Evolutionary conservation across 306 rosid species (phyloP).

Genomic region (Vigna nakashimae): DNA sequence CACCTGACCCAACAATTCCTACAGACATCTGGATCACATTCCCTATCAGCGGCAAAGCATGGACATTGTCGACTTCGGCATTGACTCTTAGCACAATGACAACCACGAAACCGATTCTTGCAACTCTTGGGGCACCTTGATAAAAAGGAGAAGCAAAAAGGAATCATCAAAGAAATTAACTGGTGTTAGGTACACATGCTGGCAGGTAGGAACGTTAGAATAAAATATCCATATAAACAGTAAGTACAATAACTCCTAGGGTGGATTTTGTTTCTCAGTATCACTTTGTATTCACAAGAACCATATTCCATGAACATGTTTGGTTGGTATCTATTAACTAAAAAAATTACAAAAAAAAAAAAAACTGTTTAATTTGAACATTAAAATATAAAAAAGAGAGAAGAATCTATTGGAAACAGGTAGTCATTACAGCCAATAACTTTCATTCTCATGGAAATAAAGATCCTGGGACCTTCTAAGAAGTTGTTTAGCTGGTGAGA

Average conservation of each 20-base stretch:
- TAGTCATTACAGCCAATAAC: no score
- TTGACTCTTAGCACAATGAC: slow-evolving; percentile 99
- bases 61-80: slow-evolving; percentile 98
- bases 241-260: slow-evolving; percentile 31
- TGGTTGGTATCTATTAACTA: no score
- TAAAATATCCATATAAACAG: slow-evolving; percentile 29
- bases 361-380: no score
- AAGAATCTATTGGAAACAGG: no score
- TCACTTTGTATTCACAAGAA: no score
- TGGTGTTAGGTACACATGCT: slow-evolving; percentile 22
- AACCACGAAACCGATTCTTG: slow-evolving; percentile 94
- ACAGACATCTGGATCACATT: slow-evolving; percentile 98
- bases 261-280: no score
- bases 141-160: background rate
- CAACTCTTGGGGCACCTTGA: slow-evolving; percentile 90
- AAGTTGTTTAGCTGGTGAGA: slow-evolving; percentile 29
- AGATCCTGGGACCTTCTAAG: no score
- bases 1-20: slow-evolving; percentile 99
- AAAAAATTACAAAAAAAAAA: no score
- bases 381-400: no score
- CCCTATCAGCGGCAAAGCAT: slow-evolving; percentile 99
- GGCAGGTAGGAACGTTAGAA: slow-evolving; percentile 16
- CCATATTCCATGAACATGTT: no score
- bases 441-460: no score
- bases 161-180: slow-evolving; percentile 30